Evolutionary conservation across 2,329 filamentous ascomycete genomes (phyloP).

Genomic region (Cadophora sp.): DNA sequence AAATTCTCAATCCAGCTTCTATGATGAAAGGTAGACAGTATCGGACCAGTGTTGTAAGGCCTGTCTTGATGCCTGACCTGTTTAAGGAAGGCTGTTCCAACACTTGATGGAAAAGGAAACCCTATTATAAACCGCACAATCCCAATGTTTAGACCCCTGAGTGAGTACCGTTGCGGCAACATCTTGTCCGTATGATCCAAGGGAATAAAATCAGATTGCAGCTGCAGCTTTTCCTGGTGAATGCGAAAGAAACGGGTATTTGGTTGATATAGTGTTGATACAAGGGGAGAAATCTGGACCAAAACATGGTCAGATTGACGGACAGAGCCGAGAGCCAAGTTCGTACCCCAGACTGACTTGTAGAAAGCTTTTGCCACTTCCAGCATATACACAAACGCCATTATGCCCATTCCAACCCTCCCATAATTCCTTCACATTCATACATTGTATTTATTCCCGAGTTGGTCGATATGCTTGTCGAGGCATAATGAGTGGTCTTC

Average conservation of each 20-base stretch:
- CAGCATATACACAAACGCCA: slow-evolving; percentile 32
- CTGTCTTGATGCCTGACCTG: no score
- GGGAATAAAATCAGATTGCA: no score
- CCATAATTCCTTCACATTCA: slow-evolving; percentile 8
- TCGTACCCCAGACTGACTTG: neutral
- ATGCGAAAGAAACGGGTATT: slow-evolving; percentile 14
- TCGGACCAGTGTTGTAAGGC: no score
- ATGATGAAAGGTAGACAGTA: no score
- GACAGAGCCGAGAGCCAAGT: slow-evolving; percentile 11
- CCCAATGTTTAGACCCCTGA: no score
- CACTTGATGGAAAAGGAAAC: no score
- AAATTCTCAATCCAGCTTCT: no score
- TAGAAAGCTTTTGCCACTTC: neutral
- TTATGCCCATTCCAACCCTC: slow-evolving; percentile 18
- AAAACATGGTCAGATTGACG: neutral
- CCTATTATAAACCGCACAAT: no score
- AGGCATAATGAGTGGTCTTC: slow-evolving; percentile 73
- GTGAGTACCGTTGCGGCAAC: no score
- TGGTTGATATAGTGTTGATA: slow-evolving; percentile 23
- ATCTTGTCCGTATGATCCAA: no score
- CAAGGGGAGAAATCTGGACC: neutral
- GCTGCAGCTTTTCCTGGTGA: no score
- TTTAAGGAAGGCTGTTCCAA: no score
- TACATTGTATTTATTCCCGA: slow-evolving; percentile 23
- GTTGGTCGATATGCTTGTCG: slow-evolving; percentile 36